Conservation (phyloP, 1,139 yeast genomes). For the Pichia norvegensis region DNA sequence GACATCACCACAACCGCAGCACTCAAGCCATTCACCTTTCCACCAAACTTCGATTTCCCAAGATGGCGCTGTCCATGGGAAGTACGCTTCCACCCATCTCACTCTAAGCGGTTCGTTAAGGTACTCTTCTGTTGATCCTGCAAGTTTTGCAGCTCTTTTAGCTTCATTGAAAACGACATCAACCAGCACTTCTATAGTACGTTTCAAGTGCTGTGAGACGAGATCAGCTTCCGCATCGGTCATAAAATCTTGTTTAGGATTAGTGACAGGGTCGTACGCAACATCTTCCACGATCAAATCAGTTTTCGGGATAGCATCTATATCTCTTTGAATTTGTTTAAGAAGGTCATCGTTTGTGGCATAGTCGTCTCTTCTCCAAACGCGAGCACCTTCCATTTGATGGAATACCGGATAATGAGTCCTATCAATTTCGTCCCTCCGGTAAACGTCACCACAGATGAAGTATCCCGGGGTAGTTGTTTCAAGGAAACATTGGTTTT, state of each 20-base stretch:
- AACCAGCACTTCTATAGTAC: slow-evolving; percentile 76
- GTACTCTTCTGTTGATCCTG: slow-evolving; percentile 58
- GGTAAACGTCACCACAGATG: slow-evolving; percentile 90
- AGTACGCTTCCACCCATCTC: slow-evolving; percentile 92
- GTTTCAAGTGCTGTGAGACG: slow-evolving; percentile 70
- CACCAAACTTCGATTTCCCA: slow-evolving; percentile 99
- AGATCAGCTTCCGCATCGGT: slow-evolving; percentile 58
- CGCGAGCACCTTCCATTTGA: slow-evolving; percentile 93
- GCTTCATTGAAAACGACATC: slow-evolving; percentile 78
- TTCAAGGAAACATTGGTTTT: slow-evolving; percentile 66
- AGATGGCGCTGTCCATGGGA: slow-evolving; percentile 98
- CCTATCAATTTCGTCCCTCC: slow-evolving; percentile 91
- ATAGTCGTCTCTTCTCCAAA: slow-evolving; percentile 54
- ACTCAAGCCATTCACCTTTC: slow-evolving; percentile 97
- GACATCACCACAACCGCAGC: slow-evolving; percentile 94
- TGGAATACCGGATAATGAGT: slow-evolving; percentile 97
- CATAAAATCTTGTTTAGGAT: slow-evolving; percentile 80
- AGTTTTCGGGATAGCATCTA: slow-evolving; percentile 58
- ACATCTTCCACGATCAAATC: slow-evolving; percentile 75
- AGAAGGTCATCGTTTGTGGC: slow-evolving; percentile 30
- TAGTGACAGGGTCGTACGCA: slow-evolving; percentile 42
- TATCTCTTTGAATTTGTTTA: slow-evolving; percentile 45
- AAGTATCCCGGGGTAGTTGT: slow-evolving; percentile 79
- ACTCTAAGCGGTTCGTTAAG: slow-evolving; percentile 72
- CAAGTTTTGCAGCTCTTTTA: slow-evolving; percentile 53